These are phyloP conservation scores for Manihot esculenta DNA, from an alignment of 441 rosid species.

Conservation along the genomic window DNA sequence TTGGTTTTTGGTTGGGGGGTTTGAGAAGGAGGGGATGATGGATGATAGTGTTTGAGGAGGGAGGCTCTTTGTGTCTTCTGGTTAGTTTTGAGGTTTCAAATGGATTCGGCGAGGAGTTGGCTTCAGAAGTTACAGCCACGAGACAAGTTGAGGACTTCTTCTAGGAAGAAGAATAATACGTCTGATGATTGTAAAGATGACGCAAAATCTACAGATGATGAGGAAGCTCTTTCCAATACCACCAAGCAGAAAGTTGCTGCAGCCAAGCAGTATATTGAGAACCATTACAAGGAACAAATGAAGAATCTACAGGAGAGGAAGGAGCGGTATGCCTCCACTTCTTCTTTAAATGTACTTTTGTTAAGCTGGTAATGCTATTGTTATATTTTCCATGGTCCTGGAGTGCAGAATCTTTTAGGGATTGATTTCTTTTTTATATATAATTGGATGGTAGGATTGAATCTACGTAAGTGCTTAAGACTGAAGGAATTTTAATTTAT, in stretches of 20 bases:
- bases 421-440: too few relatives aligned
- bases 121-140: slow-evolving; percentile 78
- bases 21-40: slow-evolving; percentile 10
- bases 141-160: slow-evolving; percentile 51
- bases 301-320: slow-evolving; percentile 84
- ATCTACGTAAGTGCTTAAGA: neutral
- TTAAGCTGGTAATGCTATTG: too few relatives aligned
- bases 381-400: too few relatives aligned
- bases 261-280: slow-evolving; percentile 91
- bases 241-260: slow-evolving; percentile 93
- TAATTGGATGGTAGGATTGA: neutral
- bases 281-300: slow-evolving; percentile 96
- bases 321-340: slow-evolving; percentile 50
- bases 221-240: slow-evolving; percentile 56
- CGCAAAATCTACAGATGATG: slow-evolving; percentile 34
- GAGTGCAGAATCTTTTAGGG: too few relatives aligned
- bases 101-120: slow-evolving; percentile 98
- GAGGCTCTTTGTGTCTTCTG: too few relatives aligned
- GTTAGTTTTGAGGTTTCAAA: slow-evolving; percentile 14
- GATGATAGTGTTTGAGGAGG: neutral
- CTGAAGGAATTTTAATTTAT: neutral
- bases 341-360: neutral
- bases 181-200: slow-evolving; percentile 31
- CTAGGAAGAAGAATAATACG: slow-evolving; percentile 45
- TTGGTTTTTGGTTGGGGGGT: too few relatives aligned